Evolutionary conservation across 495 filamentous ascomycete species (phyloP), one percentile per base, ranked within the genome.

Genomic region (Penicillium fimorum): DNA sequence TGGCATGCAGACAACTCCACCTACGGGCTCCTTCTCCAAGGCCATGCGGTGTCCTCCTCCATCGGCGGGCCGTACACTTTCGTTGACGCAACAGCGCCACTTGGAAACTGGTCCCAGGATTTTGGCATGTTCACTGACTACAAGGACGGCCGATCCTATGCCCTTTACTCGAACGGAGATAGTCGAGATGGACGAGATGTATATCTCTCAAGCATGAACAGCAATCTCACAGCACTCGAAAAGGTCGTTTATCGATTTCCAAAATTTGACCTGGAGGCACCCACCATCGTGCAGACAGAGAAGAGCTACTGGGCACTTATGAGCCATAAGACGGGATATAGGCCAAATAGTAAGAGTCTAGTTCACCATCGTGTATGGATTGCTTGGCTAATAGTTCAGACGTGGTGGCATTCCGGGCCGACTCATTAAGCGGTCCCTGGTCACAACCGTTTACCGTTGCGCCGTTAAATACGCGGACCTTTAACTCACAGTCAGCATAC

Each of bases 401-500:
- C 35, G 65, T 68, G 17, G 65, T 68, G 20, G 65, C 59, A 18
- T 68, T 68, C 55, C 51, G 65, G 1, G 65, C 65, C 20, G 65
- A 68, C 62, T 71, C 65, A 3, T 60, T 82, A 17, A 65, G 58
- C n/a, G 79, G 79, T 0, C 78, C 78, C 0, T 81, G 79, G 79
- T 76, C 73, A 1, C 77, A 79, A 64, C 78, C 78, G 0, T 80
- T 72, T 50, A 76, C 74, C 13, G 67, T 81, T 4, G 63, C 76
- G 0, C 74, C 78, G 2, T 66, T 74, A 32, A 76, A 80, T 54
- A 81, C 77, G 0, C 64, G 78, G 15, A 76, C 78, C 1, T 80
- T 72, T 60, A 80, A 76, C 59, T 82, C 79, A 3, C 79, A 82
- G 52, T 80, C 77, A 8, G 76, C 76, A n/a, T 79, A 74, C 55